Evolutionary conservation across 192 early-diverging fungal species (phyloP).

Genomic region (Dissophora globulifera): DNA sequence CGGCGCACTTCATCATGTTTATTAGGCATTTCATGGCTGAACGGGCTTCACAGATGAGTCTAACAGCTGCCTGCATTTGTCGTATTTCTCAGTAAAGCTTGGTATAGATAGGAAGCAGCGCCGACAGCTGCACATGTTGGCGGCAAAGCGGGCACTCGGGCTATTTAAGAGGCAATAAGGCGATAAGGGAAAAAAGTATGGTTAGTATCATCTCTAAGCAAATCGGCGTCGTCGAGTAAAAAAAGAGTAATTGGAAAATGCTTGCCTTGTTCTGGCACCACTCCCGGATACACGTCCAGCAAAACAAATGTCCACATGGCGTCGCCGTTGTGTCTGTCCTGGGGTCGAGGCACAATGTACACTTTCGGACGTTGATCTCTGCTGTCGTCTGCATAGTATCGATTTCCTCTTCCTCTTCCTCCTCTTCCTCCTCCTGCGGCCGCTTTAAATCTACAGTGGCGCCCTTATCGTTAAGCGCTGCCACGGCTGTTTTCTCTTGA

Average conservation of each 20-base stretch:
- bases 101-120: constrained; percentile 82
- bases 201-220: no score
- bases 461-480: constrained; percentile 28
- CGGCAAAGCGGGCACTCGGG: constrained; percentile 95
- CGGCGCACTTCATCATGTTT: no score
- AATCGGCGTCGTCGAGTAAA: no score
- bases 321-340: constrained; percentile 84
- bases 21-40: no score
- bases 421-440: constrained; percentile 21
- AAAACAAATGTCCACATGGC: constrained; percentile 95
- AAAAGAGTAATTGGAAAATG: neutral
- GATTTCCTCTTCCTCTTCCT: constrained; percentile 28
- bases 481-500: constrained; percentile 40
- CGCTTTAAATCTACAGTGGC: neutral
- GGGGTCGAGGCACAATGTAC: constrained; percentile 86
- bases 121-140: constrained; percentile 77
- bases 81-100: constrained; percentile 53
- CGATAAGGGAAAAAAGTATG: constrained; percentile 1
- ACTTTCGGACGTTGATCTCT: constrained; percentile 66
- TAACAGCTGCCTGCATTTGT: neutral
- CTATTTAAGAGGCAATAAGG: constrained; percentile 47
- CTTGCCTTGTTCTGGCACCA: constrained; percentile 91
- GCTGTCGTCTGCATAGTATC: constrained; percentile 17
- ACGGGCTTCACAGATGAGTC: neutral
- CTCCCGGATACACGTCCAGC: constrained; percentile 93